Evolutionary conservation across 345 rosid species (phyloP), one percentile per base, ranked within the genome.

Genomic region (Pugionium dolabratum): DNA sequence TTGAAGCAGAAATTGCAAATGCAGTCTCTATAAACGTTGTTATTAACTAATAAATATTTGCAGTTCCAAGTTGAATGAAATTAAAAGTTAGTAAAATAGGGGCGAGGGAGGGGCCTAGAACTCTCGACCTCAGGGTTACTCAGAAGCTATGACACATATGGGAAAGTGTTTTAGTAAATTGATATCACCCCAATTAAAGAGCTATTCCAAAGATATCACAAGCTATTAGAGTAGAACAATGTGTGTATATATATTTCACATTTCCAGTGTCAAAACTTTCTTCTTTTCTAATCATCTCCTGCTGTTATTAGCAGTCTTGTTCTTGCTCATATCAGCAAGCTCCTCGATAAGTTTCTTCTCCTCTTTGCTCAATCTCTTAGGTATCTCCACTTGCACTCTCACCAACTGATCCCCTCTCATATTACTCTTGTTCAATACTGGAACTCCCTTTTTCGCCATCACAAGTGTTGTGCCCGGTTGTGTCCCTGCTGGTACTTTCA

Each of bases 371-470:
- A 95, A 73, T 75, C 91, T 77, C 78, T 95, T 95, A 0, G 99
- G 99, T 72, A 95, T 95, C 77, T 95, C 99, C 0, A 95, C 95
- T 65, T 95, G 99, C 40, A 95, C 97, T 2, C 97, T 91, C 52
- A 95, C 99, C 83, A 91, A 67, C 80, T 91, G 99, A 71, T 91
- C 97, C 0, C 96, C 97, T 67, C 96, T 87, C 88, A 80, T 81
- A 66, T 83, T 91, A 74, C 83, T 89, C 78, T 84, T 94, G 67
- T 87, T 95, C 54, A 91, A 73, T 37, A 88, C 81, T 0, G 99
- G 99, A 56, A 95, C 96, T 9, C 99, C 99, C 71, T 86, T 95
- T 80, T 85, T 95, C 26, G 91, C 89, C 99, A 95, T 91, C 64
- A 91, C 90, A 18, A 95, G 85, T 0, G 96, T 95, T 7, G 94